These are phyloP conservation scores for Globisporangium emineosum DNA, from an alignment of 352 stramenopile genomes.

Conservation along the genomic window DNA sequence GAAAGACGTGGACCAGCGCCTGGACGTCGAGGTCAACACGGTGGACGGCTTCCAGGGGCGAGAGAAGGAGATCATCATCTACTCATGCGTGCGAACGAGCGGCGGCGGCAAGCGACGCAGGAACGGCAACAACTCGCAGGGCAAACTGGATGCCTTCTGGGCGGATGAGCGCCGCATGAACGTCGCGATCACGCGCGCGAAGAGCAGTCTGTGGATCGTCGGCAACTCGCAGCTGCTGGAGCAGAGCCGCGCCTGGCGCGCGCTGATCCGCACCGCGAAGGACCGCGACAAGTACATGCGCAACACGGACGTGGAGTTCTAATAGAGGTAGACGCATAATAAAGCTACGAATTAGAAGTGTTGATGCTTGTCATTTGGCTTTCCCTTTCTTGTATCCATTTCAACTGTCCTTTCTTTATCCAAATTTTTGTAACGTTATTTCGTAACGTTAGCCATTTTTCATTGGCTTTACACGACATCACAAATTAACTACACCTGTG, in stretches of 20 bases:
- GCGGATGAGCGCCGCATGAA: conserved; percentile 98
- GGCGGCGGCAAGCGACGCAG: conserved; percentile 30
- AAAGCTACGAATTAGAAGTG: neutral
- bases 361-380: neutral
- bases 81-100: conserved; percentile 96
- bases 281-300: conserved; percentile 42
- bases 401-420: too few species aligned
- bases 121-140: conserved; percentile 12
- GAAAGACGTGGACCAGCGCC: conserved; percentile 32
- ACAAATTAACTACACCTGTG: too few species aligned
- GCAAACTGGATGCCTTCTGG: conserved; percentile 87
- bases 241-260: conserved; percentile 63
- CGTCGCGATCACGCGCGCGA: conserved; percentile 97
- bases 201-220: conserved; percentile 91
- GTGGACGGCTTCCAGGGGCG: conserved; percentile 98
- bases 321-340: conserved; percentile 1
- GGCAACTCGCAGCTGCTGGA: conserved; percentile 69
- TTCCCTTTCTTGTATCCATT: neutral
- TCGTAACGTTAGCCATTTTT: too few species aligned
- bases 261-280: conserved; percentile 68
- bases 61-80: conserved; percentile 98
- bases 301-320: conserved; percentile 23
- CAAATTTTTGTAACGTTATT: too few species aligned
- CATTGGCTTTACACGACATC: too few species aligned
- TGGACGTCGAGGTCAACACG: conserved; percentile 89